These are phyloP conservation scores for Chytriomyces confervae DNA, from an alignment of 192 early-diverging fungal genomes.

Conservation along the genomic window DNA sequence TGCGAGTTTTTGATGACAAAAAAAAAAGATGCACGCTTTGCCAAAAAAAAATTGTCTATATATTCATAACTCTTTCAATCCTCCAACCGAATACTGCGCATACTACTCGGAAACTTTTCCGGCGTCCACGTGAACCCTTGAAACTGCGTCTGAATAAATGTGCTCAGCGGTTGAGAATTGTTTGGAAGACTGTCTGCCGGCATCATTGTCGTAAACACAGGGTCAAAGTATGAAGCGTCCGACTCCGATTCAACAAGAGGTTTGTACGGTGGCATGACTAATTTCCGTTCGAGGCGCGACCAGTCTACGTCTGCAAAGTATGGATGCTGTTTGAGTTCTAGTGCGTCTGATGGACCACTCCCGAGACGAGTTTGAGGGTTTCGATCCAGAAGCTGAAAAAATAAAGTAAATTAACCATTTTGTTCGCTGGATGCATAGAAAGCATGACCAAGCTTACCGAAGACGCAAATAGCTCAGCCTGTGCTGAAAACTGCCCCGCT, in stretches of 20 bases:
- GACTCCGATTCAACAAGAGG: slow-evolving; percentile 51
- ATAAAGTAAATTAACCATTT: no score
- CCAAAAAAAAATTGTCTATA: no score
- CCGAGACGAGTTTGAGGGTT: slow-evolving; percentile 67
- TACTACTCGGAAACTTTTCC: background rate
- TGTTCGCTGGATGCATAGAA: no score
- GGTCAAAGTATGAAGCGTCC: slow-evolving; percentile 59
- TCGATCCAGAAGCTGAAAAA: slow-evolving; percentile 65
- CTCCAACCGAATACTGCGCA: slow-evolving; percentile 16
- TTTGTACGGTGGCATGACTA: slow-evolving; percentile 69
- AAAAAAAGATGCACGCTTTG: no score
- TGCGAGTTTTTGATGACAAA: no score
- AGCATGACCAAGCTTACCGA: slow-evolving; percentile 55
- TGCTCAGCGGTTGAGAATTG: slow-evolving; percentile 43
- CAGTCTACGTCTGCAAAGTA: slow-evolving; percentile 72
- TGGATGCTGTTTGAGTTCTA: slow-evolving; percentile 63
- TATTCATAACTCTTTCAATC: background rate
- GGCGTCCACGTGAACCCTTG: slow-evolving; percentile 50
- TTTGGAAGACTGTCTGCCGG: slow-evolving; percentile 56
- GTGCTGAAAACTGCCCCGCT: slow-evolving; percentile 43
- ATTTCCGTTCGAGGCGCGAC: slow-evolving; percentile 62
- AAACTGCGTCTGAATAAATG: slow-evolving; percentile 57
- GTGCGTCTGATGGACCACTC: slow-evolving; percentile 58
- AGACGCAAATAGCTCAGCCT: slow-evolving; percentile 46
- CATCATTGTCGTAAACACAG: slow-evolving; percentile 47